Evolutionary conservation across 805 yeast species (phyloP).

Genomic region (Brettanomyces sp.): DNA sequence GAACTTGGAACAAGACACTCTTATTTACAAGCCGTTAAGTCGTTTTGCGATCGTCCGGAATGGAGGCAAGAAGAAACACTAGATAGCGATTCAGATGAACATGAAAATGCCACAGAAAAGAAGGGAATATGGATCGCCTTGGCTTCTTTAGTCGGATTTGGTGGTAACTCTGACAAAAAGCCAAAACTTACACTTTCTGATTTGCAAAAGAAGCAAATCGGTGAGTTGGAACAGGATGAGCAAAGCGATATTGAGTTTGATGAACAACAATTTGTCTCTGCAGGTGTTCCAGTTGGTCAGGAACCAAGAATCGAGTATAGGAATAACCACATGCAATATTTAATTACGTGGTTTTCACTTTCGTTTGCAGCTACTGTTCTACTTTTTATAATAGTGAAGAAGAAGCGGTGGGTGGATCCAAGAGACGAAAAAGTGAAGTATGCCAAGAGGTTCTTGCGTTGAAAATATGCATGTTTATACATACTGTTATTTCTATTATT

Average conservation of each 20-base stretch:
- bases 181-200: background rate
- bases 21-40: constrained; percentile 66
- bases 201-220: constrained; percentile 3
- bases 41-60: constrained; percentile 56
- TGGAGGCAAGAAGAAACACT: constrained; percentile 14
- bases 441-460: constrained; percentile 32
- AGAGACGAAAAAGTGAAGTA: constrained; percentile 39
- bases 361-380: constrained; percentile 64
- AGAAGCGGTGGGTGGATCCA: constrained; percentile 30
- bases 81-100: constrained; percentile 1
- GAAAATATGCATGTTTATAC: background rate
- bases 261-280: constrained; percentile 52
- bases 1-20: constrained; percentile 61
- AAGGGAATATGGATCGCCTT: background rate
- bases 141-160: constrained; percentile 4
- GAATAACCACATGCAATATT: constrained; percentile 85
- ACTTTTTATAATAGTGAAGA: constrained; percentile 43
- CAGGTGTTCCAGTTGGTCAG: constrained; percentile 89
- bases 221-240: constrained; percentile 1
- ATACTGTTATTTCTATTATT: background rate
- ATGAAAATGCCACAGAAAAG: background rate
- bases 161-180: constrained; percentile 6
- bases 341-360: constrained; percentile 92
- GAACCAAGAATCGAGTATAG: constrained; percentile 71
- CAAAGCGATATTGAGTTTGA: constrained; percentile 32